These are phyloP conservation scores for Rhodosporidiobolus sp. DNA, from an alignment of 768 basidiomycete genomes.

Conservation along the genomic window DNA sequence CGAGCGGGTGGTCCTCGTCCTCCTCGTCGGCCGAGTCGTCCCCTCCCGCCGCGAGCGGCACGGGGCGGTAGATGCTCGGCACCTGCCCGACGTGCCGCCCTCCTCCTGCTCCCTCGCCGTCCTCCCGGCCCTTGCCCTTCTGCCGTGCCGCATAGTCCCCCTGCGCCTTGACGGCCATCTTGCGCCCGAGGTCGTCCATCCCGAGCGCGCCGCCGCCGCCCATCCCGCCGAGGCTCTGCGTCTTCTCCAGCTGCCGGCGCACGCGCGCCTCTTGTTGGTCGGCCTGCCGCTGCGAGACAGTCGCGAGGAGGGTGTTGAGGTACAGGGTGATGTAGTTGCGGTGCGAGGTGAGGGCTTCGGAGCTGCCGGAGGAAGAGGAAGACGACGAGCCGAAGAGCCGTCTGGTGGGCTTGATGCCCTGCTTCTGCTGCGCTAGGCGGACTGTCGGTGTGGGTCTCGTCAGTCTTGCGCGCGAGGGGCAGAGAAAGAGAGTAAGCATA, in stretches of 20 bases:
- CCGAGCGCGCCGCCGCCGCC: conserved; percentile 58
- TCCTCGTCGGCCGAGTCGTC: conserved; percentile 63
- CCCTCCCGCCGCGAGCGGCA: conserved; percentile 50
- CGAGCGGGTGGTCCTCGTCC: conserved; percentile 58
- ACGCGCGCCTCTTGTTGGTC: conserved; percentile 93
- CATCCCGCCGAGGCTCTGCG: conserved; percentile 65
- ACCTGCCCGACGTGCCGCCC: conserved; percentile 9
- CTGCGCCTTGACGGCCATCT: conserved; percentile 3
- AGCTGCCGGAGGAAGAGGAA: conserved; percentile 61
- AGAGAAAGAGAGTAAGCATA: conserved; percentile 51
- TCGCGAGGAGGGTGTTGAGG: conserved; percentile 73
- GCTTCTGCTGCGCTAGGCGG: conserved; percentile 24
- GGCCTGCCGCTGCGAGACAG: conserved; percentile 72
- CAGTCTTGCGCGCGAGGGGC: rapidly evolving
- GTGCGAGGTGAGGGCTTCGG: conserved; percentile 80
- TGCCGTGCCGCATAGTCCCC: conserved; percentile 56
- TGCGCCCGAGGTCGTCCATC: conserved; percentile 44
- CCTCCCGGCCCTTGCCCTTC: conserved; percentile 43
- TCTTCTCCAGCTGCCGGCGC: conserved; percentile 78
- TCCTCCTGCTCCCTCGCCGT: not conserved
- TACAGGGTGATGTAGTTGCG: conserved; percentile 90
- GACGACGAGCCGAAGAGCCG: conserved; percentile 51
- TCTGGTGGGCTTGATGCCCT: conserved; percentile 4
- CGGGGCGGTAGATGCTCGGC: conserved; percentile 37
- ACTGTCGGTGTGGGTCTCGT: conserved; percentile 13